Percentiles rank a stretch among this genome's conserved stretches.
Conservation (phyloP, 352 stramenopile species). For the Pythium phragmitis region DNA sequence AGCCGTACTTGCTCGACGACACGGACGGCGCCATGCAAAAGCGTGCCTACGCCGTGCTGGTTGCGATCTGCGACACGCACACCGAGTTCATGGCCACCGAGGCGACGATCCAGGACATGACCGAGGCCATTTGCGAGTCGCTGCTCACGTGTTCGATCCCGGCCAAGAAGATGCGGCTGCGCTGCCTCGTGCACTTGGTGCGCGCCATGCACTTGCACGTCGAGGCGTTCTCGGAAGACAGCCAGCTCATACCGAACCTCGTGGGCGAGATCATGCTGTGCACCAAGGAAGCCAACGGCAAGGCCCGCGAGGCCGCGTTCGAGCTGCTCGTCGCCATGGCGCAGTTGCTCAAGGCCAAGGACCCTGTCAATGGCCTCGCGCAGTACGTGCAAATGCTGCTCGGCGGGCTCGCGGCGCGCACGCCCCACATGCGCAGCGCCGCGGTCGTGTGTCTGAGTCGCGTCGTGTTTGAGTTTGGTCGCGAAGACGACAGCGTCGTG, state of each 20-base stretch:
- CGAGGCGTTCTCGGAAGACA: slow-evolving; percentile 50
- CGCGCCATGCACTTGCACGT: slow-evolving; percentile 69
- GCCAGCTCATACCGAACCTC: slow-evolving; percentile 88
- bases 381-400: slow-evolving; percentile 94
- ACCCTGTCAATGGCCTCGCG: slow-evolving; percentile 67
- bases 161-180: slow-evolving; percentile 94
- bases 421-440: slow-evolving; percentile 95
- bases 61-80: slow-evolving; percentile 86
- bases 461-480: slow-evolving; percentile 94
- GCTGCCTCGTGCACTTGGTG: slow-evolving; percentile 85
- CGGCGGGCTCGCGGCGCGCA: slow-evolving; percentile 90
- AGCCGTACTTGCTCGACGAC: slow-evolving; percentile 87
- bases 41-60: slow-evolving; percentile 82
- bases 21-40: slow-evolving; percentile 88
- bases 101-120: slow-evolving; percentile 90
- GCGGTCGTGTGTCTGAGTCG: slow-evolving; percentile 93
- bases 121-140: slow-evolving; percentile 92
- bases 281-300: slow-evolving; percentile 96
- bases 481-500: slow-evolving; percentile 59
- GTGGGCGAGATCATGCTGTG: slow-evolving; percentile 96
- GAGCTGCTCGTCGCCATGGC: slow-evolving; percentile 86
- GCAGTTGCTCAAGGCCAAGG: slow-evolving; percentile 63
- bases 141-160: slow-evolving; percentile 94
- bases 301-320: slow-evolving; percentile 88
- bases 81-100: slow-evolving; percentile 72